These are phyloP conservation scores for Solanum okadae DNA, from an alignment of 257 asterid species.

Conservation along the genomic window DNA sequence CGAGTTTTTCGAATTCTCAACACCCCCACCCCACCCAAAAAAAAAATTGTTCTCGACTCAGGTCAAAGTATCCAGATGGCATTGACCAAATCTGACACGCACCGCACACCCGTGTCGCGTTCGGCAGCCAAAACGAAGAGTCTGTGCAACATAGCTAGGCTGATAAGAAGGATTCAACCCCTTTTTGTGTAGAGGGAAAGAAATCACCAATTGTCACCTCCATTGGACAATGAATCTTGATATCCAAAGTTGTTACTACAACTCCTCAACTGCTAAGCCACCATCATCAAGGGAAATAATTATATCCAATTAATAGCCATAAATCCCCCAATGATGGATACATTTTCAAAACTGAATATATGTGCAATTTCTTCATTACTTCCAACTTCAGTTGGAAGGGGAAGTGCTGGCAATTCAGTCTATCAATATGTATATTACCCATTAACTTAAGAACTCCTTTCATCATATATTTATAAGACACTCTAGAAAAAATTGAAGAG, in stretches of 20 bases:
- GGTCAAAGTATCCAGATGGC: too few species aligned
- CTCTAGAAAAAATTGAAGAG: background rate
- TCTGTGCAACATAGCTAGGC: background rate
- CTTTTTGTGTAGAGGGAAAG: background rate
- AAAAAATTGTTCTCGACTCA: too few species aligned
- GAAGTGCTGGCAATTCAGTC: background rate
- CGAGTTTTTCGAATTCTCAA: too few species aligned
- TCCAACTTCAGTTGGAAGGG: background rate
- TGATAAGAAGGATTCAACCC: background rate
- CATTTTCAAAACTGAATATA: background rate
- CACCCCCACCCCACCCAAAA: too few species aligned
- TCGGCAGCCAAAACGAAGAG: too few species aligned
- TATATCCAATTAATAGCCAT: background rate
- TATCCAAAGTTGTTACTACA: background rate
- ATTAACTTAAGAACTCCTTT: background rate
- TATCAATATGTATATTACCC: background rate
- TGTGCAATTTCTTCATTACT: background rate
- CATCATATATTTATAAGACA: background rate
- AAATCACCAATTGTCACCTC: background rate
- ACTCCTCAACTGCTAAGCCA: background rate
- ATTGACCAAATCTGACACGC: too few species aligned
- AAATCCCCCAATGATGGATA: background rate
- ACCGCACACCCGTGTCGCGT: too few species aligned
- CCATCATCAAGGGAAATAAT: background rate
- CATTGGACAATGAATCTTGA: background rate